Percentiles rank a stretch among this genome's conserved stretches.
Evolutionary conservation across 495 filamentous ascomycete species (phyloP).

Genomic region (Usnea hakonensis): DNA sequence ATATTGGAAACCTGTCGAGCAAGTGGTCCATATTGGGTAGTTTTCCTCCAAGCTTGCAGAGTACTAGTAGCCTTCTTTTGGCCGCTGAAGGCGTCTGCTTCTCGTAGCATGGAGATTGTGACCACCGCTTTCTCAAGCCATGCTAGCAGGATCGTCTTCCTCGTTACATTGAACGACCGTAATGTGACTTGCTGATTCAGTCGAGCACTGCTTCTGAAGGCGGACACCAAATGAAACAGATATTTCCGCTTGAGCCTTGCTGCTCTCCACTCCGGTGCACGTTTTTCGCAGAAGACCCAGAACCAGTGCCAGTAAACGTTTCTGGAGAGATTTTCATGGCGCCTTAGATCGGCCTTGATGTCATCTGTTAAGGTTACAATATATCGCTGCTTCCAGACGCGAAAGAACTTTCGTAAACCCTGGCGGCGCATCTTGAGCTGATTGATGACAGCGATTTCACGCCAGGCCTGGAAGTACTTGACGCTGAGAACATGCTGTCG

Average conservation of each 20-base stretch:
- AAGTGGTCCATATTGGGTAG: conserved; percentile 42
- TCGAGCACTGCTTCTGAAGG: conserved; percentile 1
- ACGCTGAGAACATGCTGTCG: conserved; percentile 60
- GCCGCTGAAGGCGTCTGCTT: conserved; percentile 31
- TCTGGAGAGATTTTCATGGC: conserved; percentile 38
- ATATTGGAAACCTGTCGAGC: conserved; percentile 39
- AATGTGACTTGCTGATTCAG: conserved; percentile 16
- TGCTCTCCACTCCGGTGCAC: conserved; percentile 47
- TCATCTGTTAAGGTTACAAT: conserved; percentile 30
- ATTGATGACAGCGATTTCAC: conserved; percentile 63
- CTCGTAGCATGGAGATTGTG: conserved; percentile 27
- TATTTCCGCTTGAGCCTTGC: conserved; percentile 40
- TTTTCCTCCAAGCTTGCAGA: conserved; percentile 36
- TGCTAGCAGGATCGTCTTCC: conserved; percentile 7
- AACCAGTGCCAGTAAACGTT: conserved; percentile 51
- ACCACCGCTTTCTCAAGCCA: conserved; percentile 27
- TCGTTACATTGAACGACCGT: conserved; percentile 1
- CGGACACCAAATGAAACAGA: conserved; percentile 35
- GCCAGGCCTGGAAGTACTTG: conserved; percentile 72
- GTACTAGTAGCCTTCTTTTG: conserved; percentile 28
- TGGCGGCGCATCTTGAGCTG: conserved; percentile 59
- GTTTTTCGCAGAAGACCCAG: conserved; percentile 44
- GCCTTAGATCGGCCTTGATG: conserved; percentile 35
- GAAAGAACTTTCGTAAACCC: conserved; percentile 49
- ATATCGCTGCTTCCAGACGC: conserved; percentile 45